A percentile compares a stretch with the other conserved stretches of the same genome.
Evolutionary conservation across 2,329 filamentous ascomycete species (phyloP).

Genomic region (Penicillium sp.): DNA sequence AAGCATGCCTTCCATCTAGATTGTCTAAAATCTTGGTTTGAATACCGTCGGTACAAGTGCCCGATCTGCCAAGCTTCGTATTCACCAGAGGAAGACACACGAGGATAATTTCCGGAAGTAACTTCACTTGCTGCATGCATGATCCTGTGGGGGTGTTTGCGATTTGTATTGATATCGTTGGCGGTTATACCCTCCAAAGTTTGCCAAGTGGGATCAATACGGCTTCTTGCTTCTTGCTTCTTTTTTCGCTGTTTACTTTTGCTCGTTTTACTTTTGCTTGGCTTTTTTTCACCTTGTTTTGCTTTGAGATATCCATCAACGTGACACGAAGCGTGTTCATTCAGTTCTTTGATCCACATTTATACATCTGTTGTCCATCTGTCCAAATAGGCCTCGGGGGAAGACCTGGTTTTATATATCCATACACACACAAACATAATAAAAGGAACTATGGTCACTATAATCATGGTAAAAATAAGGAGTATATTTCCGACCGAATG

Average conservation of each 20-base stretch:
- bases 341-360: background rate
- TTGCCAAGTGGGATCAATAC: background rate
- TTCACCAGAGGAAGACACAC: slow-evolving; percentile 15
- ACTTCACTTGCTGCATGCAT: background rate
- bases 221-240: background rate
- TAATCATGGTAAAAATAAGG: no score
- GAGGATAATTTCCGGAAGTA: slow-evolving; percentile 3
- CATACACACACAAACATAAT: background rate
- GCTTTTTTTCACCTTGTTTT: background rate
- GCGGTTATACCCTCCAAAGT: background rate
- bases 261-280: background rate
- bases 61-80: slow-evolving; percentile 34
- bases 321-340: background rate
- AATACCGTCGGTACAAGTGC: slow-evolving; percentile 31
- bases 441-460: background rate
- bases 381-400: background rate
- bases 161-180: background rate
- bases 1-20: slow-evolving; percentile 32
- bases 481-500: no score
- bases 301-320: slow-evolving; percentile 5
- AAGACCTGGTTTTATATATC: background rate
- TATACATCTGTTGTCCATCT: background rate
- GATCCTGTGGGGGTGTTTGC: background rate
- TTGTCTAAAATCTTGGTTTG: slow-evolving; percentile 34
- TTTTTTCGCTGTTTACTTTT: background rate